Evolutionary conservation across 2,329 filamentous ascomycete genomes (phyloP).

Genomic region (Talaromyces funiculosus): DNA sequence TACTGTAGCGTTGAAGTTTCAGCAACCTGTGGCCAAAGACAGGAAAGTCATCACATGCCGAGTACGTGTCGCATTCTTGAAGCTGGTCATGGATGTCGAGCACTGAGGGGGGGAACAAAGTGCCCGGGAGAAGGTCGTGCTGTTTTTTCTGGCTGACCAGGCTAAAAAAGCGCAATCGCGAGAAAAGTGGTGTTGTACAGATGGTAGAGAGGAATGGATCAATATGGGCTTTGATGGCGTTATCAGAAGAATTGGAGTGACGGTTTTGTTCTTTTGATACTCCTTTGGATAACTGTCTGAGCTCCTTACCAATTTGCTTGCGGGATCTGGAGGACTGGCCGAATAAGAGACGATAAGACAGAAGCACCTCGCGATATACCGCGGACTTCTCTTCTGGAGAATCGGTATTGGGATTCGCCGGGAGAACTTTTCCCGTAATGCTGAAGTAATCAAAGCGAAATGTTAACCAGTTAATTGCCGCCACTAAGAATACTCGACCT

Average conservation of each 20-base stretch:
- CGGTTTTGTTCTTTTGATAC: not conserved
- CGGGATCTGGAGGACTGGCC: constrained; percentile 8
- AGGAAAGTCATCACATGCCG: constrained; percentile 9
- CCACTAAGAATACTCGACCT: not conserved
- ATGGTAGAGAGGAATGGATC: constrained; percentile 1
- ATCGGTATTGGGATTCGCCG: not conserved
- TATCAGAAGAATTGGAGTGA: not conserved
- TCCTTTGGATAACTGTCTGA: not conserved
- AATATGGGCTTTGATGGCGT: not conserved
- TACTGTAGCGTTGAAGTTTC: constrained; percentile 14
- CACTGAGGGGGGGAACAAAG: constrained; percentile 2
- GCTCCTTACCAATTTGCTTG: not conserved
- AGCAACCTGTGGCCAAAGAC: constrained; percentile 1
- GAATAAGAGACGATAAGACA: constrained; percentile 11
- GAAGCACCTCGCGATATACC: constrained; percentile 6
- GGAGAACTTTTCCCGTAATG: not conserved
- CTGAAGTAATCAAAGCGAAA: not conserved
- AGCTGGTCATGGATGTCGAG: constrained; percentile 3
- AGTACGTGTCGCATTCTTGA: constrained; percentile 3
- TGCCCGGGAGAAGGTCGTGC: not conserved
- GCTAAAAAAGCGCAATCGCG: not conserved
- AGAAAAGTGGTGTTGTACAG: not conserved
- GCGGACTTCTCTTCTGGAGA: not conserved
- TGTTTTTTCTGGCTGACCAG: not conserved
- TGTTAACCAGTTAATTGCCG: not conserved